Percentiles rank a stretch among this genome's conserved stretches.
phyloP scores from a whole-genome alignment of 2,329 filamentous ascomycete species.

The Cytospora piceae region DNA sequence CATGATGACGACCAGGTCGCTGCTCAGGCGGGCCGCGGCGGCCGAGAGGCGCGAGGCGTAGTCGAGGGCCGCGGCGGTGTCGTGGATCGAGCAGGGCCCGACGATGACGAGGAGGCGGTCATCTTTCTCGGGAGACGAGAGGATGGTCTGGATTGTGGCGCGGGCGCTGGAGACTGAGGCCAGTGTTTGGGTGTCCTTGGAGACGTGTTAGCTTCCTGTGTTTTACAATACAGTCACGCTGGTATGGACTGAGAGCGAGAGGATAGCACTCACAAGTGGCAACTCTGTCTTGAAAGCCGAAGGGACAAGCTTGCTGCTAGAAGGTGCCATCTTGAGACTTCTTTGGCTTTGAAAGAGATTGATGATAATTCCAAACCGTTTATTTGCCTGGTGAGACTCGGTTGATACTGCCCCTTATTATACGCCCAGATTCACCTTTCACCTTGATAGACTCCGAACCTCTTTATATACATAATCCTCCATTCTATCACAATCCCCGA shows the following conservation, averaged over 20 bases:
- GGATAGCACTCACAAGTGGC: neutral
- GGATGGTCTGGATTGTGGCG: slow-evolving; percentile 68
- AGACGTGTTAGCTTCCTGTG: slow-evolving; percentile 48
- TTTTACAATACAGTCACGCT: neutral
- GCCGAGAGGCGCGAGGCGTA: slow-evolving; percentile 85
- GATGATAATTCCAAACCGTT: too few relatives aligned
- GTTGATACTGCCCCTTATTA: too few relatives aligned
- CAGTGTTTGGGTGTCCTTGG: slow-evolving; percentile 76
- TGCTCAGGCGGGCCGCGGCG: slow-evolving; percentile 83
- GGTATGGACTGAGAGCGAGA: neutral
- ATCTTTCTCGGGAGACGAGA: slow-evolving; percentile 62
- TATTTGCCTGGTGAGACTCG: too few relatives aligned
- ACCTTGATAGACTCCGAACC: too few relatives aligned
- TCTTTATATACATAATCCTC: too few relatives aligned
- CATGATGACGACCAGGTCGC: slow-evolving; percentile 94
- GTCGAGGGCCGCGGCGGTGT: slow-evolving; percentile 86
- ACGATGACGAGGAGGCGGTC: slow-evolving; percentile 72
- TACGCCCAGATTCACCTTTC: too few relatives aligned
- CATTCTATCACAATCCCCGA: too few relatives aligned
- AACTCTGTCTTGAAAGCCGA: neutral
- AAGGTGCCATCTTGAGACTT: too few relatives aligned
- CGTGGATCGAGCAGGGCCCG: slow-evolving; percentile 96
- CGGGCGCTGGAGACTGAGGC: slow-evolving; percentile 68
- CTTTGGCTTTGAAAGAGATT: too few relatives aligned
- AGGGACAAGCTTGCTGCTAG: too few relatives aligned